These are phyloP conservation scores for Starmera quercuum DNA, from an alignment of 805 yeast species.

Conservation along the genomic window DNA sequence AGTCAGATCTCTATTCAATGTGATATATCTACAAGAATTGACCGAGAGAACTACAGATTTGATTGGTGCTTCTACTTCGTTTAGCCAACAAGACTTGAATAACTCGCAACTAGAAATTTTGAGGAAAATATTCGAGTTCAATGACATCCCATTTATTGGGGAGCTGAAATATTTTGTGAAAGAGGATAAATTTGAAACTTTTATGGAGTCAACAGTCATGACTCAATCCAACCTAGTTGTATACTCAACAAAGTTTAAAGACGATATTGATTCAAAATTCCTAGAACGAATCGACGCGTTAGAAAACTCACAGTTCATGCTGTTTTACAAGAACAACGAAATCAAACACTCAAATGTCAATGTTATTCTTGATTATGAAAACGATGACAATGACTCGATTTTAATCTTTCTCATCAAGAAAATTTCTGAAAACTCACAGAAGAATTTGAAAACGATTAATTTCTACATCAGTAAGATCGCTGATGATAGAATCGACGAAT, in stretches of 20 bases:
- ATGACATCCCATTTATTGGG: slow-evolving; percentile 58
- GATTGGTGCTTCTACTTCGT: slow-evolving; percentile 49
- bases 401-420: neutral
- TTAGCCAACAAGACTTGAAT: slow-evolving; percentile 16
- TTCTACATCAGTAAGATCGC: neutral
- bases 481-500: neutral
- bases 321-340: neutral
- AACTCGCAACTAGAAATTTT: slow-evolving; percentile 25
- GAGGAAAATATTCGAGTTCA: slow-evolving; percentile 26
- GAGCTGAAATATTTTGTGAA: slow-evolving; percentile 60
- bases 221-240: slow-evolving; percentile 22
- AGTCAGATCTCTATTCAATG: slow-evolving; percentile 30
- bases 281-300: neutral
- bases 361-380: neutral
- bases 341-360: neutral
- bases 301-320: neutral
- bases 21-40: slow-evolving; percentile 48
- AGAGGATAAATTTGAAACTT: slow-evolving; percentile 57
- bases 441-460: neutral
- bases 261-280: slow-evolving; percentile 3
- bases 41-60: slow-evolving; percentile 66
- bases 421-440: neutral
- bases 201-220: slow-evolving; percentile 72
- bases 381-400: neutral
- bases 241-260: slow-evolving; percentile 8